phyloP scores from a whole-genome alignment of 805 yeast species.

The Metschnikowia proteae region DNA sequence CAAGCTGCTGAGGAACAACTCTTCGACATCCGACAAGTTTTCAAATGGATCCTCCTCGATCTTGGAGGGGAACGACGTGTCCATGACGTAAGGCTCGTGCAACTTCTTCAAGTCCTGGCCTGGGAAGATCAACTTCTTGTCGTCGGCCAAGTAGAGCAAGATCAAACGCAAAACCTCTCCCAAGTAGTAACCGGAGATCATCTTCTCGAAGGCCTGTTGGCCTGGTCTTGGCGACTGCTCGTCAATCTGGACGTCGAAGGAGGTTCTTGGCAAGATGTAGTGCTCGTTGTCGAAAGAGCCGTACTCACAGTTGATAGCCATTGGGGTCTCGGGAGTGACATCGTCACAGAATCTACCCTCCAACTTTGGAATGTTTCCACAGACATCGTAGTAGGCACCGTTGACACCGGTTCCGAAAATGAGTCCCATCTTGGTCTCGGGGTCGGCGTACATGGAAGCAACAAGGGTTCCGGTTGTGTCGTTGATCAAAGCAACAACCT shows the following conservation, averaged over 20 bases:
- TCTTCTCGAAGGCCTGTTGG: slow-evolving; percentile 93
- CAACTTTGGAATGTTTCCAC: slow-evolving; percentile 72
- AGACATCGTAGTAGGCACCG: slow-evolving; percentile 89
- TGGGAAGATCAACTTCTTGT: slow-evolving; percentile 60
- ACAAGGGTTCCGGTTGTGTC: slow-evolving; percentile 97
- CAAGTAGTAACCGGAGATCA: slow-evolving; percentile 94
- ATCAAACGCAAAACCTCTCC: slow-evolving; percentile 88
- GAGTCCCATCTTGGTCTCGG: slow-evolving; percentile 87
- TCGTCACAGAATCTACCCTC: slow-evolving; percentile 66
- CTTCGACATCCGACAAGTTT: slow-evolving; percentile 71
- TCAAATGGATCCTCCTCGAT: slow-evolving; percentile 89
- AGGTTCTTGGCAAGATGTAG: slow-evolving; percentile 78
- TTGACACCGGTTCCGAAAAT: slow-evolving; percentile 97
- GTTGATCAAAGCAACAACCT: slow-evolving; percentile 88
- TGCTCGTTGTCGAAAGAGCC: slow-evolving; percentile 97
- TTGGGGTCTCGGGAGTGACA: slow-evolving; percentile 58
- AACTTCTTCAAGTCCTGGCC: slow-evolving; percentile 65
- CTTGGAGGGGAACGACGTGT: slow-evolving; percentile 82
- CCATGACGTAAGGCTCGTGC: slow-evolving; percentile 66
- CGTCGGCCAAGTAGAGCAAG: slow-evolving; percentile 64
- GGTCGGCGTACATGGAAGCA: slow-evolving; percentile 89
- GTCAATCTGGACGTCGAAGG: slow-evolving; percentile 79
- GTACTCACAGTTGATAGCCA: slow-evolving; percentile 98
- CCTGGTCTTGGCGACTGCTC: slow-evolving; percentile 90
- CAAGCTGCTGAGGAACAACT: slow-evolving; percentile 57